Evolutionary conservation across 768 basidiomycete genomes (phyloP).

Genomic region (Termitomyces heimii): DNA sequence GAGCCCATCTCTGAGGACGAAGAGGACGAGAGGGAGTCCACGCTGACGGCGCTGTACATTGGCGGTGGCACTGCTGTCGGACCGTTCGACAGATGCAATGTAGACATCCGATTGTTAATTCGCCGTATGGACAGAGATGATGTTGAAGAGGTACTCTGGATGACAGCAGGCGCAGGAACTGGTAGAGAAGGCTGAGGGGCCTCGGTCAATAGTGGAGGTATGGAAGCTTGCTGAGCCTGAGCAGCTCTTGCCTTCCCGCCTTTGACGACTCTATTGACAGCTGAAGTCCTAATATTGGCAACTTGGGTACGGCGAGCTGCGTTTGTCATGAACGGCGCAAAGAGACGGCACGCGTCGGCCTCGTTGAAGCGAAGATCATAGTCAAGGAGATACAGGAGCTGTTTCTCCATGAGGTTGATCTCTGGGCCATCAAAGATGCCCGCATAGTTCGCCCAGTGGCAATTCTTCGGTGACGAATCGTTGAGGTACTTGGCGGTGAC

Average conservation of each 20-base stretch:
- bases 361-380: slow-evolving; percentile 91
- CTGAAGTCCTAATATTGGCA: slow-evolving; percentile 40
- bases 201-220: slow-evolving; percentile 36
- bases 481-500: slow-evolving; percentile 96
- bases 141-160: slow-evolving; percentile 32
- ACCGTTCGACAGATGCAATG: slow-evolving; percentile 30
- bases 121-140: slow-evolving; percentile 46
- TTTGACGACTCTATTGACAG: slow-evolving; percentile 46
- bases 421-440: slow-evolving; percentile 68
- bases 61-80: slow-evolving; percentile 22
- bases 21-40: slow-evolving; percentile 32
- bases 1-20: slow-evolving; percentile 57
- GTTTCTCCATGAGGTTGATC: slow-evolving; percentile 97
- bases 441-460: slow-evolving; percentile 84
- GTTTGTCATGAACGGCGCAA: slow-evolving; percentile 60
- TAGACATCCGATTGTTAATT: slow-evolving; percentile 40
- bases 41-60: slow-evolving; percentile 38
- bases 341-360: slow-evolving; percentile 63
- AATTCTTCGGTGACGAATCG: slow-evolving; percentile 93
- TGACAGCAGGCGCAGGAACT: slow-evolving; percentile 27
- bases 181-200: slow-evolving; percentile 27
- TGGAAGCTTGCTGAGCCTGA: slow-evolving; percentile 34
- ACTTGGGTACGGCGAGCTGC: slow-evolving; percentile 9
- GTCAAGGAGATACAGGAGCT: slow-evolving; percentile 88
- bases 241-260: slow-evolving; percentile 47